Conservation (phyloP, 225 moss, liverwort and hornwort genomes). For the Asterella californica region DNA sequence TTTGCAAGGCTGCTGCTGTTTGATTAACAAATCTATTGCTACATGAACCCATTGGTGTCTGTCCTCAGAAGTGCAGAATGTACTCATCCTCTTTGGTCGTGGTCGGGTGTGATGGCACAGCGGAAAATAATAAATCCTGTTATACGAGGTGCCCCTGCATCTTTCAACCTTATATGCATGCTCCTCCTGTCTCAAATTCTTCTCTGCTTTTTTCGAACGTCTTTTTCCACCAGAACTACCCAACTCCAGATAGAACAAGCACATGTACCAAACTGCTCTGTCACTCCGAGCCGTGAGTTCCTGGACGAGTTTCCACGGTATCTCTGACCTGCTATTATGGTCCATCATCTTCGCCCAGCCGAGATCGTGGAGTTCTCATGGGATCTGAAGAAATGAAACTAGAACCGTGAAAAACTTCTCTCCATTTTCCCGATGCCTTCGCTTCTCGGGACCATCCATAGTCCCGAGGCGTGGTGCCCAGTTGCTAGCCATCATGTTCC, state of each 20-base stretch:
- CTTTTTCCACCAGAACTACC: not conserved
- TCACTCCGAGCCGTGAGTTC: too few relatives aligned
- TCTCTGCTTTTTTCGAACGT: not conserved
- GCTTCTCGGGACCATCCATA: too few relatives aligned
- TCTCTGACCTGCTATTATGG: too few relatives aligned
- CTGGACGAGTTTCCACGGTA: too few relatives aligned
- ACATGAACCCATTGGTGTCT: not conserved
- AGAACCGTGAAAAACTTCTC: too few relatives aligned
- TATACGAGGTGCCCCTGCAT: not conserved
- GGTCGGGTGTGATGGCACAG: not conserved
- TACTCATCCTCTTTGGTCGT: not conserved
- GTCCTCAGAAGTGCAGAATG: conserved; percentile 1
- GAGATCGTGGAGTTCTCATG: too few relatives aligned
- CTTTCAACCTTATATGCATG: not conserved
- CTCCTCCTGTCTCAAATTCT: not conserved
- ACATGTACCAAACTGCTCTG: too few relatives aligned
- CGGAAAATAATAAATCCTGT: not conserved
- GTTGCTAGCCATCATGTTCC: too few relatives aligned
- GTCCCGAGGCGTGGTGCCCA: too few relatives aligned
- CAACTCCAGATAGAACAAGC: not conserved
- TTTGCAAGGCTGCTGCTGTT: not conserved
- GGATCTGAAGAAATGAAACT: too few relatives aligned
- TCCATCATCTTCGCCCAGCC: too few relatives aligned
- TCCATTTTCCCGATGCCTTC: too few relatives aligned
- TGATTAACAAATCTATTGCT: not conserved